Conservation (phyloP, 371 early-diverging fungal species). For the Circinella minor region DNA sequence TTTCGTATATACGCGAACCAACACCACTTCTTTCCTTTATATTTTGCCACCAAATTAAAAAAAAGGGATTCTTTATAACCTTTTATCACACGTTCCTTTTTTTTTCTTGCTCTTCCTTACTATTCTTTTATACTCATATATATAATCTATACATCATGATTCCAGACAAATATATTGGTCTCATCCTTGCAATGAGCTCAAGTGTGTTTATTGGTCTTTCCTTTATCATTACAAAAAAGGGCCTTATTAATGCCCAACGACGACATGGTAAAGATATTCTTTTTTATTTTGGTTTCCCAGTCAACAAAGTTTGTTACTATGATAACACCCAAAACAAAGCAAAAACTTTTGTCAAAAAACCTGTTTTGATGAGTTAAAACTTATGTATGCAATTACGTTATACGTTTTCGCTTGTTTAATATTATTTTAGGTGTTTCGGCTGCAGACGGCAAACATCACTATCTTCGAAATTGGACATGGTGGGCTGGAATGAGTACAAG, state of each 20-base stretch:
- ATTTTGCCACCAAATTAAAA: no score
- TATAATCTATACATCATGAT: conserved; percentile 38
- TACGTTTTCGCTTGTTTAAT: neutral
- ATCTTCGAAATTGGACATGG: conserved; percentile 85
- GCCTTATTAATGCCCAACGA: conserved; percentile 38
- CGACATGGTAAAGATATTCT: conserved; percentile 15
- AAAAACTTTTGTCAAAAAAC: no score
- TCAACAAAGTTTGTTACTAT: no score
- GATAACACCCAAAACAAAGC: no score
- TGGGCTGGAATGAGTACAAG: conserved; percentile 90
- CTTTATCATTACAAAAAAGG: conserved; percentile 89
- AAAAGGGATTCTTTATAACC: no score
- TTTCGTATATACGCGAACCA: neutral
- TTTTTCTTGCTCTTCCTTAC: neutral
- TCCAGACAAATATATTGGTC: conserved; percentile 83
- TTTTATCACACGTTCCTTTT: neutral
- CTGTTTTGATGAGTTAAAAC: no score
- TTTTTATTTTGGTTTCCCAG: no score
- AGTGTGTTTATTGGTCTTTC: conserved; percentile 82
- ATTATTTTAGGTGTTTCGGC: conserved; percentile 56
- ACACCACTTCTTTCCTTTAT: no score
- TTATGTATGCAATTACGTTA: no score
- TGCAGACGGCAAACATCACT: conserved; percentile 71
- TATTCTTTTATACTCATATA: neutral
- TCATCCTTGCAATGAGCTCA: conserved; percentile 82